phyloP scores from a whole-genome alignment of 345 rosid species.

The Lumnitzera littorea region DNA sequence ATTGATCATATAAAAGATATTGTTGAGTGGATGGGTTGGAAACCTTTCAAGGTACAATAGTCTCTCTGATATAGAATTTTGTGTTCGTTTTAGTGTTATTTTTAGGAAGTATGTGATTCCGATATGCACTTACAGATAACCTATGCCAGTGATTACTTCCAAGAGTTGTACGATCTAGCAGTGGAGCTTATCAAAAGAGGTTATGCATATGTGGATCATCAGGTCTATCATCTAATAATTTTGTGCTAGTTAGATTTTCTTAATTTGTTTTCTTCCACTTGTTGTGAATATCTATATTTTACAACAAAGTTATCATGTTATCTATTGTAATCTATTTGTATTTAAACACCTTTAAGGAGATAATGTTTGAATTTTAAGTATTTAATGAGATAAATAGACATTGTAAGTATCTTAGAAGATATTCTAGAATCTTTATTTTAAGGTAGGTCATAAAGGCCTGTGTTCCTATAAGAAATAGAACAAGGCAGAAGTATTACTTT shows the following conservation, averaged over 20 bases:
- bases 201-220: slow-evolving; percentile 97
- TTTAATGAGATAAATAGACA: no score
- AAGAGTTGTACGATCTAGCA: slow-evolving; percentile 85
- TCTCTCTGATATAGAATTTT: not conserved
- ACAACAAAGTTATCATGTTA: no score
- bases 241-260: no score
- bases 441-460: no score
- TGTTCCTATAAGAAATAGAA: no score
- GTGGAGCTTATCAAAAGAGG: slow-evolving; percentile 86
- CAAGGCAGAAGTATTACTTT: no score
- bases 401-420: no score
- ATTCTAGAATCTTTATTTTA: no score
- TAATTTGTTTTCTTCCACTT: not conserved
- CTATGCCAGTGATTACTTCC: slow-evolving; percentile 96
- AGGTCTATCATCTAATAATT: slow-evolving; percentile 35
- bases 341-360: no score
- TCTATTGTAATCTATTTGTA: no score
- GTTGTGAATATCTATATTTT: no score
- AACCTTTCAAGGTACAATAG: slow-evolving; percentile 71
- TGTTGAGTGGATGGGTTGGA: slow-evolving; percentile 98
- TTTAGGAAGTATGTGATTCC: slow-evolving; percentile 5
- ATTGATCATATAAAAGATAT: slow-evolving; percentile 94
- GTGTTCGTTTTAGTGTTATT: slow-evolving; percentile 7
- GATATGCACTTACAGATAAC: slow-evolving; percentile 54
- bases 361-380: no score